Evolutionary conservation across 768 basidiomycete species (phyloP).

Genomic region (Trametes coccinea): DNA sequence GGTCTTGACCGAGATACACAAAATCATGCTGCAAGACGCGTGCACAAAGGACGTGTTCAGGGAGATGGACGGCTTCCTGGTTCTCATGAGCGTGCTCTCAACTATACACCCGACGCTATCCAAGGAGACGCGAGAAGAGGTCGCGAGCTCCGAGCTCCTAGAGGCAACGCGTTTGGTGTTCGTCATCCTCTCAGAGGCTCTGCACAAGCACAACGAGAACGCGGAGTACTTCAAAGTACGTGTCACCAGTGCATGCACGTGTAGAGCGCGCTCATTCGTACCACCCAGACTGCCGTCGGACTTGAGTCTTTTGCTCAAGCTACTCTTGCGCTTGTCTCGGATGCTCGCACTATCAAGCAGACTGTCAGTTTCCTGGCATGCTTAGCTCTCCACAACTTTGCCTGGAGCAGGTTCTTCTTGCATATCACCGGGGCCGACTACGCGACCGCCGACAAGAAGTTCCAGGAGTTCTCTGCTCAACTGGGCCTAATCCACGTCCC

Average conservation of each 20-base stretch:
- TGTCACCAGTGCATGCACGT: not conserved
- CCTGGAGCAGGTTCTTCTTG: conserved; percentile 55
- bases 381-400: conserved; percentile 66
- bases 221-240: conserved; percentile 67
- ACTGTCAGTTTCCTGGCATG: conserved; percentile 69
- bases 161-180: conserved; percentile 65
- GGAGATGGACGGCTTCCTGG: conserved; percentile 79
- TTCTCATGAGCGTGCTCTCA: conserved; percentile 71
- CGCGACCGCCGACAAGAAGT: conserved; percentile 44
- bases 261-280: not conserved
- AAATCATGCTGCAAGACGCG: conserved; percentile 64
- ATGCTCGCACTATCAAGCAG: conserved; percentile 48
- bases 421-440: conserved; percentile 43
- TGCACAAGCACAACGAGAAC: conserved; percentile 57
- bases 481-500: conserved; percentile 57
- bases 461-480: conserved; percentile 41
- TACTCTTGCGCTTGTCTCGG: conserved; percentile 50
- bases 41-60: conserved; percentile 75
- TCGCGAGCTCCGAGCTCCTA: conserved; percentile 35
- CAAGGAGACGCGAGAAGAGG: conserved; percentile 35
- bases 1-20: conserved; percentile 67
- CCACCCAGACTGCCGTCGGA: conserved; percentile 54
- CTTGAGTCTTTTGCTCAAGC: conserved; percentile 65
- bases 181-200: conserved; percentile 61
- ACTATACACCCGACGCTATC: conserved; percentile 44